phyloP scores from a whole-genome alignment of 306 rosid genomes.

The Vicia villosa region DNA sequence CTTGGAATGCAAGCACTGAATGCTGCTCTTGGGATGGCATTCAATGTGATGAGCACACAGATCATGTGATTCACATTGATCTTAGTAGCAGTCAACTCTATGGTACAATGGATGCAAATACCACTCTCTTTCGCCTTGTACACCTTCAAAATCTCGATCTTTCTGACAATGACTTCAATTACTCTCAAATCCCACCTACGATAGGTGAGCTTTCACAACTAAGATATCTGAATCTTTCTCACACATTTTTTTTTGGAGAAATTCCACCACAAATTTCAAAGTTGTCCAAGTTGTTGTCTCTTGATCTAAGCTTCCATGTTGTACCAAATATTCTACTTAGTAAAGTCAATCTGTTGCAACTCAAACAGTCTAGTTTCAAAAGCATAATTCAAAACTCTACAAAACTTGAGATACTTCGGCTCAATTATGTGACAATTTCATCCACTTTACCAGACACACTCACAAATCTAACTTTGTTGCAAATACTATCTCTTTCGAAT shows the following conservation, averaged over 20 bases:
- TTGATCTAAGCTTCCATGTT: not conserved
- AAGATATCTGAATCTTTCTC: too few relatives aligned
- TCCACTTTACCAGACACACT: too few relatives aligned
- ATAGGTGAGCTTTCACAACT: not conserved
- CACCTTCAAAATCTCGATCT: conserved; percentile 33
- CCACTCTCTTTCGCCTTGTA: not conserved
- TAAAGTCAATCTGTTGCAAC: too few relatives aligned
- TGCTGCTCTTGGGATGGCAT: conserved; percentile 45
- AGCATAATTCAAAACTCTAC: too few relatives aligned
- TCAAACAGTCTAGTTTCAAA: too few relatives aligned
- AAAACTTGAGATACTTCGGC: too few relatives aligned
- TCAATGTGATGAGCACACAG: conserved; percentile 25
- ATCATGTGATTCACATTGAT: conserved; percentile 32
- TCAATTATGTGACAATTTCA: too few relatives aligned
- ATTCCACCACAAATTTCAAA: conserved; percentile 31
- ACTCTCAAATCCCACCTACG: conserved; percentile 39
- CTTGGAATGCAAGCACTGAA: conserved; percentile 35
- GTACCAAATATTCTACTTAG: too few relatives aligned
- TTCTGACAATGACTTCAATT: conserved; percentile 39
- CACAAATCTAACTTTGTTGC: too few relatives aligned
- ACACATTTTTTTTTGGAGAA: not conserved
- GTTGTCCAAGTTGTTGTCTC: conserved; percentile 19
- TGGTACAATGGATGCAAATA: conserved; percentile 29
- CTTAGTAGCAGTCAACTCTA: conserved; percentile 28
- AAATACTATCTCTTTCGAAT: too few relatives aligned